phyloP scores from a whole-genome alignment of 164 flowering plant species.

The Tetracentron sinense region DNA sequence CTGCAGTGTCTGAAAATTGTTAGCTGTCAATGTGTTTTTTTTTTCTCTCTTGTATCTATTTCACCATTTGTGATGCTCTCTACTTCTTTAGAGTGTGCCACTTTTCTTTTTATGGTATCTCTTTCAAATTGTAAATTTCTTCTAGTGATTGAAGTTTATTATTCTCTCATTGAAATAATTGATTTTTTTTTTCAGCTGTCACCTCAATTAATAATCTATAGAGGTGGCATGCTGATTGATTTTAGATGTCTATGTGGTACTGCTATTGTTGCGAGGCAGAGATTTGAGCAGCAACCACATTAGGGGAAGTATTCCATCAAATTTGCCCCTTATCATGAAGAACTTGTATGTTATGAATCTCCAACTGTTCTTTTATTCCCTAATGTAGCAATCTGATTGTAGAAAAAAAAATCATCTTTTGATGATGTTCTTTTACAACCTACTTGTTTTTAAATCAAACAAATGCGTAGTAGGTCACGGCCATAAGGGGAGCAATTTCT shows the following conservation, averaged over 20 bases:
- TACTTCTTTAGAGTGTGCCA: not conserved
- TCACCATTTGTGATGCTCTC: too few relatives aligned
- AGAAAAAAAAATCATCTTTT: not conserved
- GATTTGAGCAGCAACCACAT: conserved; percentile 81
- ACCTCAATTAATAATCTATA: conserved; percentile 56
- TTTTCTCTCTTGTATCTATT: too few relatives aligned
- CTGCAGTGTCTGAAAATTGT: not conserved
- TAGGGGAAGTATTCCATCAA: conserved; percentile 75
- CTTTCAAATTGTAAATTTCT: not conserved
- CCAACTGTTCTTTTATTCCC: conserved; percentile 4
- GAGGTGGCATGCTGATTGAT: too few relatives aligned
- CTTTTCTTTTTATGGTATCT: too few relatives aligned
- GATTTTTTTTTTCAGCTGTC: conserved; percentile 35
- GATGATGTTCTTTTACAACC: not conserved
- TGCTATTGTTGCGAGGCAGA: conserved; percentile 35
- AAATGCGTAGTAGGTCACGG: conserved; percentile 34
- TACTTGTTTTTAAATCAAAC: not conserved
- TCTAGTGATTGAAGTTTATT: not conserved
- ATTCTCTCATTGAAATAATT: conserved; percentile 4
- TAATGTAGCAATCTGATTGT: not conserved
- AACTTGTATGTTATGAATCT: conserved; percentile 54
- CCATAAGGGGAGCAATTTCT: conserved; percentile 57
- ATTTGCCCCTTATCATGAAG: conserved; percentile 60
- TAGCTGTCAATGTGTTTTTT: not conserved
- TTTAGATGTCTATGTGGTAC: conserved; percentile 24